Evolutionary conservation across 2,329 filamentous ascomycete species (phyloP), one percentile per base, ranked within the genome.

Genomic region (Aspergillus fischeri): DNA sequence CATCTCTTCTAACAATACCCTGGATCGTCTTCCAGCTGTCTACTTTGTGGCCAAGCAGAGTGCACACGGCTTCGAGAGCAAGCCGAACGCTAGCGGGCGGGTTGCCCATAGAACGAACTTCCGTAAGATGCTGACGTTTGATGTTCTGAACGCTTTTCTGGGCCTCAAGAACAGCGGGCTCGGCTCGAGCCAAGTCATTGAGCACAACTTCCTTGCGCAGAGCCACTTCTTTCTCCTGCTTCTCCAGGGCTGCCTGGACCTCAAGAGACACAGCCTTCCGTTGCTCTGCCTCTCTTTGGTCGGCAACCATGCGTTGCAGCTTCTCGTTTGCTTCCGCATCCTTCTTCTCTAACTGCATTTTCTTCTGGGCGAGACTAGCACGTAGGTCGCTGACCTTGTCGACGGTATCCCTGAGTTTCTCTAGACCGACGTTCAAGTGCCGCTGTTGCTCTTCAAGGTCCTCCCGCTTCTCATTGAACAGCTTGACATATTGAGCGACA

Each of bases 391-490:
- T 87, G 55, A 99, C 94, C 79, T 99, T 97, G 75, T 96, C 92
- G 24, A 97, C 92, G 2, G 94, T 99, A 76, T 97, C 94, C 65
- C 91, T 86, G 28, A 99, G 81, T 75, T 99, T 99, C 79, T 99
- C 94, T 1, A 99, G 84, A 81, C 94, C 95, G 56, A 97, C 92
- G 68, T 99, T 99, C 61, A 99, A 82, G 83, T 99, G 94, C 29
- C 94, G 89, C 72, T 99, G 94, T 74, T 99, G 94, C 73, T 99
- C 94, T 75, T 99, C 94, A 1, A 99, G 84, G 70, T 99, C 94
- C 73, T 97, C 94, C 10, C 95, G 90, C 80, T 99, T 99, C 76
- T 99, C 94, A 61, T 92, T 96, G 78, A 97, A 97, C 6, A 99
- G 82, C 74, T 90, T 94, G 74, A 97, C 92, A 72, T 97, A 99